Percentiles rank a stretch among this genome's conserved stretches.
Conservation (phyloP, 805 yeast species). For the Pichia californica region DNA sequence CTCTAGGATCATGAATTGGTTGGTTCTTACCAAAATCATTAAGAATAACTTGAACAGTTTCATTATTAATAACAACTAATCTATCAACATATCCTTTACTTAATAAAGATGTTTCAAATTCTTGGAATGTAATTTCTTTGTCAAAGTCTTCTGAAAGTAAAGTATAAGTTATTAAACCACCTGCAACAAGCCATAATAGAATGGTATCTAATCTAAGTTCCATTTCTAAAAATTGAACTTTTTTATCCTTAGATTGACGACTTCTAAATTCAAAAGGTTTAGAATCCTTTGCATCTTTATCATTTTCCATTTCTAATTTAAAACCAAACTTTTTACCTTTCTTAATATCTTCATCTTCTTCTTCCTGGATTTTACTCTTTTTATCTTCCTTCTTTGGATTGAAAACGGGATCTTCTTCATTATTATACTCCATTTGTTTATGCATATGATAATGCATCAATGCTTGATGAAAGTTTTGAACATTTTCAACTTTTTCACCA, state of each 20-base stretch:
- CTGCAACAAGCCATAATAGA: slow-evolving; percentile 18
- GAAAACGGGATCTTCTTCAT: slow-evolving; percentile 19
- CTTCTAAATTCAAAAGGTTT: slow-evolving; percentile 7
- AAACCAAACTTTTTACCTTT: slow-evolving; percentile 9
- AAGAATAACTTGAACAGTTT: slow-evolving; percentile 64
- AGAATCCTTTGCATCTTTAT: slow-evolving; percentile 6
- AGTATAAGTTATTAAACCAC: slow-evolving; percentile 17
- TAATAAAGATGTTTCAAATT: slow-evolving; percentile 72
- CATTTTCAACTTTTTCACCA: slow-evolving; percentile 27
- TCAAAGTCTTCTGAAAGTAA: slow-evolving; percentile 19
- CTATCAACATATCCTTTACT: slow-evolving; percentile 73
- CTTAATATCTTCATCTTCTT: neutral
- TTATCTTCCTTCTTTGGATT: slow-evolving; percentile 17
- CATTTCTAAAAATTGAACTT: slow-evolving; percentile 13
- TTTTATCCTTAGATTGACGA: slow-evolving; percentile 11
- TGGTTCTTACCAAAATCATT: slow-evolving; percentile 34
- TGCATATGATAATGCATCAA: slow-evolving; percentile 26
- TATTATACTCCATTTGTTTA: slow-evolving; percentile 21
- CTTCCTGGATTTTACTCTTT: too few species aligned
- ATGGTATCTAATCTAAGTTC: slow-evolving; percentile 18
- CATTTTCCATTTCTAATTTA: slow-evolving; percentile 4
- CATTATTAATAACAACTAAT: slow-evolving; percentile 66
- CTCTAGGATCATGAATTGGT: slow-evolving; percentile 23
- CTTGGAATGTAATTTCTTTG: slow-evolving; percentile 47
- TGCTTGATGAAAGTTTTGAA: slow-evolving; percentile 26